Base-by-base conservation (phyloP, 2,329 filamentous ascomycete species). In the Neopestalotiopsis sp. region DNA sequence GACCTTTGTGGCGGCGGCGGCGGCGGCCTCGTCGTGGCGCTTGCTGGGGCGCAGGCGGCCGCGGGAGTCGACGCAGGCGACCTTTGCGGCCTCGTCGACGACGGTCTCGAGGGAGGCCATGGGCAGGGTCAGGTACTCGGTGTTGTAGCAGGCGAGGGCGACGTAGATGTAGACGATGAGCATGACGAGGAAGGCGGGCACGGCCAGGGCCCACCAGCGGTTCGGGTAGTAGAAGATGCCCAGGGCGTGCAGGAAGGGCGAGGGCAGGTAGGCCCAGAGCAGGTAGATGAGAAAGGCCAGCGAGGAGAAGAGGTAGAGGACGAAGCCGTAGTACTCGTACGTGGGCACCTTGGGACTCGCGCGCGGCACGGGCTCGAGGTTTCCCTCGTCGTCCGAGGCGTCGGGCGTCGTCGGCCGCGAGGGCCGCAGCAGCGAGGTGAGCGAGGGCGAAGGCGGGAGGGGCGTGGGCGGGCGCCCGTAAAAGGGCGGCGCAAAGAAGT, bases 281-380 rank as follows among this genome's bases (percentile, higher is more conserved):
- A 91, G 83, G 79, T 89, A 92, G 76, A 89, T 86, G 78, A 92
- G 84, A 79, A 98, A 98, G 1, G 90, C 90, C 65, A 96, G 85
- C 28, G 91, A 94, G 71, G 92, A 95, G 77, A 95, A 94, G 53
- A 99, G 88, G 83, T 99, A 98, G 64, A 99, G 88, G 67, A 97
- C 95, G 82, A 99, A 99, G 79, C 96, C 96, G 80, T 98, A 98
- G 88, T 98, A 99, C 79, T 99, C 96, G 83, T 99, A 98, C 0
- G 96, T 99, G n/a, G 96, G 96, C 2, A 99, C 95, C 78, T 96
- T 94, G 1, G 96, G 96, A 67, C 92, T 92, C 1, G 94, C 95
- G 68, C 94, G 92, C 5, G 95, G 94, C 20, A 97, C 89, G 1
- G 88, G 91, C 74, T 90, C 86, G 49, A 92, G 88, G 38, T 38